These are phyloP conservation scores for Chaetomium sp. DNA, from an alignment of 2,329 filamentous ascomycete genomes.

Conservation along the genomic window DNA sequence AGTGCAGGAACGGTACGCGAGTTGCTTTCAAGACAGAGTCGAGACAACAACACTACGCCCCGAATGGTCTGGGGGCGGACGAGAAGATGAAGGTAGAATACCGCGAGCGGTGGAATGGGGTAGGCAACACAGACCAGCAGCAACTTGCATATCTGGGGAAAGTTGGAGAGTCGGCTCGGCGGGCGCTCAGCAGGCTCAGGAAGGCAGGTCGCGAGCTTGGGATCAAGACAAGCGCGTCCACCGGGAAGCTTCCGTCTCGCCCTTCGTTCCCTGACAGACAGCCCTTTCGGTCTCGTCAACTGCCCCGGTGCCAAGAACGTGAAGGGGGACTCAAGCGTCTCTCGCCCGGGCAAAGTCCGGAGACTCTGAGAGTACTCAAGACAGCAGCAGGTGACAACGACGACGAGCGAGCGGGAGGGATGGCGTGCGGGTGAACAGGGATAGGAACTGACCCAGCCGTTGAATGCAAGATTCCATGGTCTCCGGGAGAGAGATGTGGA, in stretches of 20 bases:
- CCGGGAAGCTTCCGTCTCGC: conserved; percentile 19
- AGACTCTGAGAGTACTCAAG: neutral
- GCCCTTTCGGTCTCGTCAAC: neutral
- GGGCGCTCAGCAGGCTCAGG: conserved; percentile 27
- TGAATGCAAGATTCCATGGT: conserved; percentile 38
- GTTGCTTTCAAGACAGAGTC: conserved; percentile 32
- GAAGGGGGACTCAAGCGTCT: neutral
- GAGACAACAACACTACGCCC: conserved; percentile 31
- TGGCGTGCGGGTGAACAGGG: conserved; percentile 29
- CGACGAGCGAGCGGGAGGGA: conserved; percentile 21
- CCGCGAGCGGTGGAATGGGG: conserved; percentile 22
- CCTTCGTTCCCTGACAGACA: conserved; percentile 4
- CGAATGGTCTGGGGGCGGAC: conserved; percentile 11
- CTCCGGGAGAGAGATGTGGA: conserved; percentile 31
- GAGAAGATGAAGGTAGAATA: conserved; percentile 17
- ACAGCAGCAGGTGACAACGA: conserved; percentile 25
- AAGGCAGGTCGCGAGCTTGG: conserved; percentile 31
- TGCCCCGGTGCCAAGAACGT: conserved; percentile 16
- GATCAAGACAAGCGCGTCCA: conserved; percentile 29
- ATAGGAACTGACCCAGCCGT: conserved; percentile 33
- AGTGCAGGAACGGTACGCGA: conserved; percentile 11
- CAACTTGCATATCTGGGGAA: conserved; percentile 33
- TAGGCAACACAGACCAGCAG: conserved; percentile 33
- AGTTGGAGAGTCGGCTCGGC: conserved; percentile 30
- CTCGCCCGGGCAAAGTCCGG: neutral